These are phyloP conservation scores for Verbascum thapsus DNA, from an alignment of 257 asterid species.

Conservation along the genomic window DNA sequence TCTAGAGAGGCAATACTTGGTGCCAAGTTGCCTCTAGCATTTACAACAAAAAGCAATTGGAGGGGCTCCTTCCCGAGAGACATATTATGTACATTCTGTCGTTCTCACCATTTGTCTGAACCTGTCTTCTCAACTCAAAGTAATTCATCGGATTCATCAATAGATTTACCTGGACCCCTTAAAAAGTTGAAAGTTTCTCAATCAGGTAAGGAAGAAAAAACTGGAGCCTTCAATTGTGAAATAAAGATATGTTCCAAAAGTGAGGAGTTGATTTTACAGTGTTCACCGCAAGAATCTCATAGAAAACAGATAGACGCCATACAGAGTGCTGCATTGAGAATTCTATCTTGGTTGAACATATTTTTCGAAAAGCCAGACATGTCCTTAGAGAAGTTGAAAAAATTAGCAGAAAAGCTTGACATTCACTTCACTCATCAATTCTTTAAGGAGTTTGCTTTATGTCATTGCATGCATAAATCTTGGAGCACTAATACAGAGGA, in stretches of 20 bases:
- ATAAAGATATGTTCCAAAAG: slow-evolving; percentile 61
- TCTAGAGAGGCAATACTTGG: slow-evolving; percentile 82
- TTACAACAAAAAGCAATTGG: slow-evolving; percentile 74
- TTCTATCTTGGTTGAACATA: slow-evolving; percentile 69
- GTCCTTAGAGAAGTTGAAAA: slow-evolving; percentile 47
- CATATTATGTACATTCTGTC: slow-evolving; percentile 74
- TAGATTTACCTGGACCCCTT: slow-evolving; percentile 51
- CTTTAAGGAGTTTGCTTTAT: slow-evolving; percentile 48
- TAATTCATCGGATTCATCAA: slow-evolving; percentile 34
- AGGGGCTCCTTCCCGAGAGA: slow-evolving; percentile 85
- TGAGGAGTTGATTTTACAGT: slow-evolving; percentile 61
- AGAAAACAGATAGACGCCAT: slow-evolving; percentile 71
- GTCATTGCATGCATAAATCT: slow-evolving; percentile 47
- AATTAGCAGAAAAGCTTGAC: slow-evolving; percentile 51
- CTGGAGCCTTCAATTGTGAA: slow-evolving; percentile 55
- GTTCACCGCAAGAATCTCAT: slow-evolving; percentile 65
- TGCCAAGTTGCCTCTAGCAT: slow-evolving; percentile 72
- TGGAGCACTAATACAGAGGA: slow-evolving; percentile 31
- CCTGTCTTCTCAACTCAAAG: slow-evolving; percentile 60
- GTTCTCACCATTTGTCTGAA: slow-evolving; percentile 73
- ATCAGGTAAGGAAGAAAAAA: slow-evolving; percentile 40
- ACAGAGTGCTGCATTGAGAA: slow-evolving; percentile 68
- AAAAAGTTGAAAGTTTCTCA: slow-evolving; percentile 57
- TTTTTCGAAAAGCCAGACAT: slow-evolving; percentile 51
- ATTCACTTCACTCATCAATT: slow-evolving; percentile 55